Base-by-base conservation (phyloP, 768 basidiomycete species). In the Auriscalpium microsporum region DNA sequence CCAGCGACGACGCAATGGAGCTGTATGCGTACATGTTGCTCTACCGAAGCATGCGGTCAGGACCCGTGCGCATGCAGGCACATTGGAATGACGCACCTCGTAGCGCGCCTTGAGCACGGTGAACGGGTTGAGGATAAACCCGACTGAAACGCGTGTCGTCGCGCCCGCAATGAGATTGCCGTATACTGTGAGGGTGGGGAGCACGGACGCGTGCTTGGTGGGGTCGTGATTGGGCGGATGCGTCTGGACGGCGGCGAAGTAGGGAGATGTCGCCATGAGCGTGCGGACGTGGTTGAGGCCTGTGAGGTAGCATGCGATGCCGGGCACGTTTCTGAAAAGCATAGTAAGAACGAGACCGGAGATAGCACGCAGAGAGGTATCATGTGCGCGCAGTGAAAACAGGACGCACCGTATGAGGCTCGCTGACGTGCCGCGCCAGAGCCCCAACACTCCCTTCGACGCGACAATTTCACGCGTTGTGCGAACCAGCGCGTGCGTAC, bases 271-370 rank as follows among this genome's bases (percentile, higher is more conserved):
- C 1, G 92, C 83, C 77, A 97, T 82, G 40, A 81, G 58, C 7
- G 80, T 75, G n/a, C 94, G 85, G 42, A 94, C 74, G 59, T 91
- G 84, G 16, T 86, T 92, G 48, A 97, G 74, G 45, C 83, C 75
- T 4, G 94, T 91, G 75, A 96, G 88, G 73, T 97, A 97, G 49
- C 94, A 68, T 3, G 94, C 92, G 17, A 96, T 88, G 4, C 94
- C 94, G 1, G 94, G 94, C 4, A 96, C 83, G 65, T 95, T 96
- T 55, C 94, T 94, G 58, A 36, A 33, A 13, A 2, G 40, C 5
- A 34, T n/a, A 19, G 10, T 13, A 21, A 21, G 21, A 21, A 21
- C 21, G 21, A 21, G 1, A 21, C 21, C 21, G 21, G 21, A 1
- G 21, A 21, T 21, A 21, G 21, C 21, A 21, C 21, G 33, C 48